A percentile compares a stretch with the other conserved stretches of the same genome.
These are phyloP conservation scores for Hortiboletus rubellus DNA, from an alignment of 1,284 basidiomycete genomes.

Conservation along the genomic window DNA sequence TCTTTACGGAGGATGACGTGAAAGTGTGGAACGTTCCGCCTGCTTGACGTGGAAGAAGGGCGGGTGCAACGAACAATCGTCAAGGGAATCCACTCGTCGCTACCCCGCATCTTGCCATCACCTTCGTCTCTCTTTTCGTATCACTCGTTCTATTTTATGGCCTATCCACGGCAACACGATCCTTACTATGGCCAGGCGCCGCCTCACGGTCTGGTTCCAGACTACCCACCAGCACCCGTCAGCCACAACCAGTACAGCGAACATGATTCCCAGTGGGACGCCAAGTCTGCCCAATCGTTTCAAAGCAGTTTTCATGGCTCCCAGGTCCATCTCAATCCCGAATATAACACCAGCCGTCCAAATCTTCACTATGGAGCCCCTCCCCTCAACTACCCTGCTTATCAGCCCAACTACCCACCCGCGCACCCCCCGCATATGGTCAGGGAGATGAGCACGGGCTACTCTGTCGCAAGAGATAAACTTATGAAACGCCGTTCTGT, in stretches of 20 bases:
- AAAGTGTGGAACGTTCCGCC: too few relatives aligned
- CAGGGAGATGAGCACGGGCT: conserved; percentile 56
- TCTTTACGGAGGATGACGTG: too few relatives aligned
- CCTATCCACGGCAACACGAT: conserved; percentile 52
- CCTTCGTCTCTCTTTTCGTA: background rate
- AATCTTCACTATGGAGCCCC: conserved; percentile 38
- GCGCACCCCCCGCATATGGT: conserved; percentile 49
- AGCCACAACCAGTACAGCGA: conserved; percentile 36
- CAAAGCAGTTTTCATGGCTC: conserved; percentile 63
- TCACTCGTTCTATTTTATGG: conserved; percentile 40
- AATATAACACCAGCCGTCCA: conserved; percentile 59
- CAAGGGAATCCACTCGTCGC: background rate
- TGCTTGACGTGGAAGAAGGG: background rate
- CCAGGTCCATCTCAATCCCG: conserved; percentile 65
- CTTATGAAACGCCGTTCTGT: conserved; percentile 78
- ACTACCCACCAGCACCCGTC: conserved; percentile 36
- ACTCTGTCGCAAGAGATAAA: conserved; percentile 68
- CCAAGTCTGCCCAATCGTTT: conserved; percentile 62
- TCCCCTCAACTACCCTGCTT: conserved; percentile 45
- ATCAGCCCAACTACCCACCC: conserved; percentile 54
- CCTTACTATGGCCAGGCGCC: conserved; percentile 34
- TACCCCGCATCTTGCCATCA: too few relatives aligned
- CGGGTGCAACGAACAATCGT: background rate
- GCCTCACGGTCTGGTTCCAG: conserved; percentile 38
- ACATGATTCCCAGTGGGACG: conserved; percentile 59